Base-by-base conservation (phyloP, 1,284 basidiomycete genomes). In the Exsudoporus floridanus region DNA sequence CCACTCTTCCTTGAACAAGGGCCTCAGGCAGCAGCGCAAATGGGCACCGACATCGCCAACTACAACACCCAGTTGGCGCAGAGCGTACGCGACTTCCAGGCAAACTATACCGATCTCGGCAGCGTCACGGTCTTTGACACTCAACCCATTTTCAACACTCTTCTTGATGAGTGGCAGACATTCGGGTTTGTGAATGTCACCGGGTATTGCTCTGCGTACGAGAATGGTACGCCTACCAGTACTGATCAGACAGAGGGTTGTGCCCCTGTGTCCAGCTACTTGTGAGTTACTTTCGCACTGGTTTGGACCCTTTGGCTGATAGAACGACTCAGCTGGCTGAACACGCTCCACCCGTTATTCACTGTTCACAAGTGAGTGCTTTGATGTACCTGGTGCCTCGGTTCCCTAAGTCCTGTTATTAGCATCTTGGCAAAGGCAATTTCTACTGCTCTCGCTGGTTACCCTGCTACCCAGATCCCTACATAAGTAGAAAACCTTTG, bases 211-310 rank as follows among this genome's bases (percentile, higher is more conserved):
- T 73, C 74, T 21, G 80, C 77, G 2, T 86, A 86, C 65, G 68
- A 79, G 64, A 79, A 80, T 59, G 83, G 83, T 16, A 83, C 81
- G 0, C 73, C 77, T 2, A 67, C 71, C 6, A 58, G 53, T 45
- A 79, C 77, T 18, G 82, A 80, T 28, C 80, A 84, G 64, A 72
- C 77, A 8, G 64, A 73, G 8, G 77, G 77, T 1, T 85, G 81
- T 65, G 82, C 81, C 7, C 83, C 82, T 4, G 81, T 83, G 38
- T 80, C 80, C 16, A 83, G 72, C 45, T 85, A 84, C 62, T 85
- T 85, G 83, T 83, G 63, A 69, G 81, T 74, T 6, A 1, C 7
- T 27, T 14, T 18, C 6, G 7, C 33, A 16, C 46, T 14, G 4
- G 34, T 8, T 27, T 43, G 21, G 6, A 25, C 14, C 7, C 7